Evolutionary conservation across 257 asterid species (phyloP).

Genomic region (Lantana camara): DNA sequence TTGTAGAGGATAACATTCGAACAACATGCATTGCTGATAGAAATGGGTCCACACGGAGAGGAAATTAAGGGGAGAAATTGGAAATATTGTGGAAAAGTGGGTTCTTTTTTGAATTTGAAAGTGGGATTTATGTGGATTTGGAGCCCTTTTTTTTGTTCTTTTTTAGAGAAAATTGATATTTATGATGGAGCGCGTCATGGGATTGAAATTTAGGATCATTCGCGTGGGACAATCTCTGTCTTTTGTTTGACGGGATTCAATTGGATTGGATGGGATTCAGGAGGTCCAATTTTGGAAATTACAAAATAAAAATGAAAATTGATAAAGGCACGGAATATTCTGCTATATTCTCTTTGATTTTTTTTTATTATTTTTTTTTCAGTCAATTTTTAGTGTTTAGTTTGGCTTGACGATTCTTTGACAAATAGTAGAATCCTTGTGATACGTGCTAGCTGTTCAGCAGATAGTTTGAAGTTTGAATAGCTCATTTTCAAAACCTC

Average conservation of each 20-base stretch:
- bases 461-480: no score
- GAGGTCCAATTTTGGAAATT: background rate
- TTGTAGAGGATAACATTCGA: slow-evolving; percentile 30
- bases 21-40: slow-evolving; percentile 33
- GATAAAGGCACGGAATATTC: background rate
- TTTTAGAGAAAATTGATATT: slow-evolving; percentile 5
- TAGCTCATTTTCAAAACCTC: background rate
- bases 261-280: background rate
- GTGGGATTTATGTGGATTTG: slow-evolving; percentile 1
- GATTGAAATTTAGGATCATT: background rate
- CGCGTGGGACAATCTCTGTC: background rate
- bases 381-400: slow-evolving; percentile 5
- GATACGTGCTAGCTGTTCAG: background rate
- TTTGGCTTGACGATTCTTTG: slow-evolving; percentile 10
- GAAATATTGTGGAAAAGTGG: background rate
- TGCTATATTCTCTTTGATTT: background rate
- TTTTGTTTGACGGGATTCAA: background rate
- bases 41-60: slow-evolving; percentile 53
- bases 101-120: slow-evolving; percentile 12
- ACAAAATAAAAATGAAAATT: slow-evolving; percentile 11
- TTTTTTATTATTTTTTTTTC: no score
- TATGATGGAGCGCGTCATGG: no score
- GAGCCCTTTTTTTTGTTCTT: no score
- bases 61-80: slow-evolving; percentile 29
- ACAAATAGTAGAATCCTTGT: background rate